phyloP scores from a whole-genome alignment of 306 rosid species.

The Neltuma alba region DNA sequence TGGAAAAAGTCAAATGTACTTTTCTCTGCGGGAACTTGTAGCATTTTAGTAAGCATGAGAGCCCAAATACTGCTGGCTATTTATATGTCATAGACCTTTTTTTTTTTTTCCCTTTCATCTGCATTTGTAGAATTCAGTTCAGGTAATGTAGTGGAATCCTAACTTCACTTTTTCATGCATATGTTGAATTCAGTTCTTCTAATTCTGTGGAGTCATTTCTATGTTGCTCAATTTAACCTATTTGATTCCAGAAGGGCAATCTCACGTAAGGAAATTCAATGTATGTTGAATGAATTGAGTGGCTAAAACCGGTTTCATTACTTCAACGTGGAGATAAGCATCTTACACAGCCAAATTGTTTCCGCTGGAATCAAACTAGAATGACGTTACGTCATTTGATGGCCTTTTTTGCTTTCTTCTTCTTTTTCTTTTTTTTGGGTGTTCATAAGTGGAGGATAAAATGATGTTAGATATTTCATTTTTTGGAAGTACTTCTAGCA shows the following conservation, averaged over 20 bases:
- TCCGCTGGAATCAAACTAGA: no score
- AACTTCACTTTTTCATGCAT: not conserved
- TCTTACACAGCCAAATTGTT: no score
- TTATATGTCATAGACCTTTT: conserved; percentile 38
- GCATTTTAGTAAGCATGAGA: conserved; percentile 47
- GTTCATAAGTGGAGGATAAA: no score
- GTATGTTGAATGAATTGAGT: not conserved
- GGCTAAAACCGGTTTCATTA: not conserved
- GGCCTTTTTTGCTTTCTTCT: no score
- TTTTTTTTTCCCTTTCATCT: conserved; percentile 17
- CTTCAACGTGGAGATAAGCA: no score
- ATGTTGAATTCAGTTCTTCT: not conserved
- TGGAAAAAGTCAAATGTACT: not conserved
- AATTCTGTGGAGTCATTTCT: conserved; percentile 20
- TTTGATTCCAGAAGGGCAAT: not conserved
- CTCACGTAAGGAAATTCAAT: not conserved
- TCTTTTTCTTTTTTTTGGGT: no score
- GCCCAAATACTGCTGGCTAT: conserved; percentile 31
- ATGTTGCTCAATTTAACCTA: not conserved
- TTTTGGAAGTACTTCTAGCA: no score
- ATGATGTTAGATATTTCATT: no score
- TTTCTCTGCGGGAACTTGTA: conserved; percentile 48
- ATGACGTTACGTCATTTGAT: not conserved
- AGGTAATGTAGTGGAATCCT: not conserved
- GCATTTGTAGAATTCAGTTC: conserved; percentile 45